These are phyloP conservation scores for Bipolaris oryzae DNA, from an alignment of 2,329 filamentous ascomycete species.

Conservation along the genomic window DNA sequence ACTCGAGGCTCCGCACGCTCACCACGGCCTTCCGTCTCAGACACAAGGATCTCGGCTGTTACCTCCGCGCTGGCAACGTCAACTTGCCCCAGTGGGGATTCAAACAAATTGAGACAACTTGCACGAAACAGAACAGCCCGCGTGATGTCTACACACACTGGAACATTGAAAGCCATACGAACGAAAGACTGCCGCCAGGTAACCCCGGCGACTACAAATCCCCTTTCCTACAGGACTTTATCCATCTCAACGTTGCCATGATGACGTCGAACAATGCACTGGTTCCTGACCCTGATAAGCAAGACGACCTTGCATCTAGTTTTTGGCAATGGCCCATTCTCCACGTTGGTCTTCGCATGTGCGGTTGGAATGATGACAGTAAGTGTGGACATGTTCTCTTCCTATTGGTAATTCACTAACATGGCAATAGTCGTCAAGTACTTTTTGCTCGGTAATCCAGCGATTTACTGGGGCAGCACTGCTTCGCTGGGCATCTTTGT, in stretches of 20 bases:
- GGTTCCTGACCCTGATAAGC: conserved; percentile 97
- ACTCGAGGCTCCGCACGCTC: conserved; percentile 83
- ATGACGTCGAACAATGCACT: conserved; percentile 99
- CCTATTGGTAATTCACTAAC: conserved; percentile 18
- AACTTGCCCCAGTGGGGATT: conserved; percentile 99
- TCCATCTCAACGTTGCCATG: conserved; percentile 98
- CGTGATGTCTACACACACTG: conserved; percentile 95
- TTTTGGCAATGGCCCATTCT: conserved; percentile 99
- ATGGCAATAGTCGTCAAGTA: conserved; percentile 75
- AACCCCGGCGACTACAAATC: conserved; percentile 94
- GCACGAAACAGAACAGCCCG: conserved; percentile 89
- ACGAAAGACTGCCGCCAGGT: conserved; percentile 87
- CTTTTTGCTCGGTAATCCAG: conserved; percentile 94
- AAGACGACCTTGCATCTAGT: conserved; percentile 93
- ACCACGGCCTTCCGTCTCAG: conserved; percentile 91
- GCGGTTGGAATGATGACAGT: conserved; percentile 90
- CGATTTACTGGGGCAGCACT: conserved; percentile 95
- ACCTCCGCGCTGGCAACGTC: conserved; percentile 91
- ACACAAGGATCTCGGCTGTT: conserved; percentile 84
- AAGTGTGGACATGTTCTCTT: conserved; percentile 17
- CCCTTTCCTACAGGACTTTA: conserved; percentile 95
- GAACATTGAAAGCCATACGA: conserved; percentile 96
- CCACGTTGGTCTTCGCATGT: conserved; percentile 96
- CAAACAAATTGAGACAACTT: conserved; percentile 98
- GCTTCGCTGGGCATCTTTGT: conserved; percentile 75